phyloP scores from a whole-genome alignment of 2,329 filamentous ascomycete genomes.

The Botrytis squamosa region DNA sequence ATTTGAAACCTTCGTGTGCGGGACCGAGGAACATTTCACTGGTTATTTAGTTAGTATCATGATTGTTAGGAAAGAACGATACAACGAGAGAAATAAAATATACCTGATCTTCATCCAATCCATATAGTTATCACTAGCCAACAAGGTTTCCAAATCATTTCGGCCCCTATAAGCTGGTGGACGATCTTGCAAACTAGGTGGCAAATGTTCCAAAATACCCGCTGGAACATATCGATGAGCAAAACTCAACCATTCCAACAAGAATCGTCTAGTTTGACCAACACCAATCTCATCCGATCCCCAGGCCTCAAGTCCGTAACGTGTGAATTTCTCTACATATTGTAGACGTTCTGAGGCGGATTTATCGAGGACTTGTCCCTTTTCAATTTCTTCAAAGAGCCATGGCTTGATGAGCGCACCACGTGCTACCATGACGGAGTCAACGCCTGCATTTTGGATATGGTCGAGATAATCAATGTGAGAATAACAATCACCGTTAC shows the following conservation, averaged over 20 bases:
- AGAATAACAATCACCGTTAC: conserved; percentile 95
- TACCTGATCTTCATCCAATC: conserved; percentile 99
- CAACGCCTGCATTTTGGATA: conserved; percentile 74
- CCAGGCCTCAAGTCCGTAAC: conserved; percentile 91
- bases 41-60: conserved; percentile 2
- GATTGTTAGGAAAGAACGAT: not conserved
- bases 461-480: conserved; percentile 83
- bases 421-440: conserved; percentile 95
- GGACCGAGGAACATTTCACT: conserved; percentile 98
- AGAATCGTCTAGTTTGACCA: conserved; percentile 84
- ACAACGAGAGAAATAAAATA: conserved; percentile 38
- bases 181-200: conserved; percentile 84
- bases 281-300: conserved; percentile 93
- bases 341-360: conserved; percentile 79
- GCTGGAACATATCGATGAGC: conserved; percentile 87
- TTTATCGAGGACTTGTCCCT: conserved; percentile 93
- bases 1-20: conserved; percentile 85
- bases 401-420: conserved; percentile 96
- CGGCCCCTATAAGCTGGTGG: conserved; percentile 81
- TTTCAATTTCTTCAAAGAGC: conserved; percentile 95
- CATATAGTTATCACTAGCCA: conserved; percentile 87
- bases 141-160: conserved; percentile 89
- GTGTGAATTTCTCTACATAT: conserved; percentile 85
- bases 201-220: conserved; percentile 82
- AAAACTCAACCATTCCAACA: conserved; percentile 96